Conservation (phyloP, 1,284 basidiomycete genomes). For the Apiotrichum veenhuisii region DNA sequence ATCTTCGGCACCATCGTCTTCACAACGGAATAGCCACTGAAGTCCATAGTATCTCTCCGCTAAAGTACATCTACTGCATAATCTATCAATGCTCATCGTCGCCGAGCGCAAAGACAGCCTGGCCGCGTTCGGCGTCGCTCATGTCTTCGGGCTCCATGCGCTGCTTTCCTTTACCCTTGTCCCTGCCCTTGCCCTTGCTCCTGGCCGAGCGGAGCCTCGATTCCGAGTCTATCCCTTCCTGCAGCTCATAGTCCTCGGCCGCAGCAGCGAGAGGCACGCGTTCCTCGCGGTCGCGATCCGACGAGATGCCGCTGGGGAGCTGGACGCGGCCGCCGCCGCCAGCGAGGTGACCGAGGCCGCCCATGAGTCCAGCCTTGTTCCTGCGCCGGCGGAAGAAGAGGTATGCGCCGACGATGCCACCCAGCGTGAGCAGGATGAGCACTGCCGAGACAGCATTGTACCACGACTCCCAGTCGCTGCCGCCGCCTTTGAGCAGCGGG, state of each 20-base stretch:
- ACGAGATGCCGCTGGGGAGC: slow-evolving; percentile 16
- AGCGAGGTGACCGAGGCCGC: too few relatives aligned
- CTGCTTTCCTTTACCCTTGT: slow-evolving; percentile 28
- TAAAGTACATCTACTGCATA: background rate
- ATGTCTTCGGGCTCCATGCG: slow-evolving; percentile 13
- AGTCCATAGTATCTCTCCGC: too few relatives aligned
- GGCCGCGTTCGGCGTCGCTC: slow-evolving; percentile 29
- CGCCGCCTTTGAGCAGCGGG: slow-evolving; percentile 67
- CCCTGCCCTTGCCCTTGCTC: slow-evolving; percentile 9
- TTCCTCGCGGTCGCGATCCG: slow-evolving; percentile 51
- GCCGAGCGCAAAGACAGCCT: slow-evolving; percentile 53
- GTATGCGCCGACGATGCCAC: slow-evolving; percentile 59
- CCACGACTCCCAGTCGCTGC: slow-evolving; percentile 78
- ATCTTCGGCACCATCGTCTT: too few relatives aligned
- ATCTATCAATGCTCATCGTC: slow-evolving; percentile 40
- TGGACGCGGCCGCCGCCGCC: background rate
- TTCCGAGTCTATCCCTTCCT: slow-evolving; percentile 24
- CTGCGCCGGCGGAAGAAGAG: slow-evolving; percentile 34
- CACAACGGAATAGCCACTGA: too few relatives aligned
- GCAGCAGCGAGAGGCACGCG: slow-evolving; percentile 56
- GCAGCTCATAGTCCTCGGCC: slow-evolving; percentile 46
- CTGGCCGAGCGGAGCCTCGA: background rate
- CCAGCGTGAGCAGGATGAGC: slow-evolving; percentile 71
- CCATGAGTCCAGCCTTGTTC: too few relatives aligned
- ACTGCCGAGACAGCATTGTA: slow-evolving; percentile 88